phyloP scores from a whole-genome alignment of 352 stramenopile genomes.

The Phytophthora pinifolia region DNA sequence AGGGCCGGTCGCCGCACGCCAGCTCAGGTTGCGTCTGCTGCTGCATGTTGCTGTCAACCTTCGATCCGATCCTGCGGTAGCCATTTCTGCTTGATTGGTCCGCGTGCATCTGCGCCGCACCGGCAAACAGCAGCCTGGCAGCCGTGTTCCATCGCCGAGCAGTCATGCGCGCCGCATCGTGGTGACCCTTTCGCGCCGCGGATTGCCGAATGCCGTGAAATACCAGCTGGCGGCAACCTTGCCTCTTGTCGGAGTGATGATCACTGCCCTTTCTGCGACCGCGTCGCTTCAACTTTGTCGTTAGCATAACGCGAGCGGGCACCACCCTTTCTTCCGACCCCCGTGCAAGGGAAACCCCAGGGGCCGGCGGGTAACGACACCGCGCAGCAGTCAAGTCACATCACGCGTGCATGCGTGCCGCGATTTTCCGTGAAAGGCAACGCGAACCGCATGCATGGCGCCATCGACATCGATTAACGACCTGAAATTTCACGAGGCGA shows the following conservation, averaged over 20 bases:
- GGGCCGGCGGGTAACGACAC: constrained; percentile 17
- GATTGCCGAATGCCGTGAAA: constrained; percentile 11
- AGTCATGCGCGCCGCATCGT: constrained; percentile 15
- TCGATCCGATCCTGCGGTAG: neutral
- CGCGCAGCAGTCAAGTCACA: constrained; percentile 25
- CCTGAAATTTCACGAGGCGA: constrained; percentile 35
- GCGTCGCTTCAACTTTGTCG: constrained; percentile 42
- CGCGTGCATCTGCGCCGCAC: constrained; percentile 1
- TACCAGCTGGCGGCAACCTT: constrained; percentile 9
- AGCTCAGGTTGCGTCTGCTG: constrained; percentile 12
- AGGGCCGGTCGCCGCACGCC: constrained; percentile 5
- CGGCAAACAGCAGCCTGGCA: constrained; percentile 2
- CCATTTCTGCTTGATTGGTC: neutral
- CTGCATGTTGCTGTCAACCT: neutral
- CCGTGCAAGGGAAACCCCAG: constrained; percentile 25
- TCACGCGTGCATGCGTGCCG: constrained; percentile 28
- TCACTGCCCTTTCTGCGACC: constrained; percentile 33
- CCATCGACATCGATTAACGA: constrained; percentile 20
- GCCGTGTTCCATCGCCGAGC: constrained; percentile 14
- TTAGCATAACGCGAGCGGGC: constrained; percentile 32
- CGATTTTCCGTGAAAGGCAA: constrained; percentile 40
- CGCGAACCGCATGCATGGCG: constrained; percentile 18
- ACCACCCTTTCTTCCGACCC: constrained; percentile 35
- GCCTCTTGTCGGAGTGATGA: constrained; percentile 36
- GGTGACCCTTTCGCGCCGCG: constrained; percentile 8